These are phyloP conservation scores for Meyerozyma smithsonii DNA, from an alignment of 1,139 yeast species.

Conservation along the genomic window DNA sequence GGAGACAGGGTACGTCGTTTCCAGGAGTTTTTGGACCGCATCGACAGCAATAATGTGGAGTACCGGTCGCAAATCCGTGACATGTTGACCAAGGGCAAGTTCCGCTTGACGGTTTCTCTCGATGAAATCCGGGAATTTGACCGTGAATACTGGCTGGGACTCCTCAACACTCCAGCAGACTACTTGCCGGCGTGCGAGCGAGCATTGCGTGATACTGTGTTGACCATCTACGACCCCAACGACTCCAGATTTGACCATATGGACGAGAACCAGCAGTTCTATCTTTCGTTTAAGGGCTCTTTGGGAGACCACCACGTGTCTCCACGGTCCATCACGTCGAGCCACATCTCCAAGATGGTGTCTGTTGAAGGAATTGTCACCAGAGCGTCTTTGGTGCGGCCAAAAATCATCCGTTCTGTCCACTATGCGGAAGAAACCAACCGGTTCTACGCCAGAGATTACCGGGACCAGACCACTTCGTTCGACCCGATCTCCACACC, in stretches of 20 bases:
- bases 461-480: slow-evolving; percentile 88
- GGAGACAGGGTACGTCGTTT: slow-evolving; percentile 84
- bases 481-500: slow-evolving; percentile 82
- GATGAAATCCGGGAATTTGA: slow-evolving; percentile 90
- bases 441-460: slow-evolving; percentile 84
- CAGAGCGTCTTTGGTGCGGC: slow-evolving; percentile 86
- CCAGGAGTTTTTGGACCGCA: slow-evolving; percentile 75
- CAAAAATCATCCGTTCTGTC: slow-evolving; percentile 86
- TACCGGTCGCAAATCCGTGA: slow-evolving; percentile 67
- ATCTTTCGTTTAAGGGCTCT: slow-evolving; percentile 83
- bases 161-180: slow-evolving; percentile 75
- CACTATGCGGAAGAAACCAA: slow-evolving; percentile 88
- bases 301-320: slow-evolving; percentile 86
- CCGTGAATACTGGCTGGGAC: slow-evolving; percentile 71
- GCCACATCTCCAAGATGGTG: slow-evolving; percentile 72
- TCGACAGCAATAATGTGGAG: slow-evolving; percentile 45
- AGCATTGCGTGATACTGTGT: slow-evolving; percentile 78
- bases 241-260: slow-evolving; percentile 47
- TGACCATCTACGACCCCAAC: slow-evolving; percentile 58
- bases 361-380: slow-evolving; percentile 96
- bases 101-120: slow-evolving; percentile 68
- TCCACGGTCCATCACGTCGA: slow-evolving; percentile 81
- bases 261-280: slow-evolving; percentile 62
- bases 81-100: slow-evolving; percentile 62
- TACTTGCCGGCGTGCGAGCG: slow-evolving; percentile 85